A percentile compares a stretch with the other conserved stretches of the same genome.
Conservation (phyloP, 1,284 basidiomycete species). For the Trametes polyzona region DNA sequence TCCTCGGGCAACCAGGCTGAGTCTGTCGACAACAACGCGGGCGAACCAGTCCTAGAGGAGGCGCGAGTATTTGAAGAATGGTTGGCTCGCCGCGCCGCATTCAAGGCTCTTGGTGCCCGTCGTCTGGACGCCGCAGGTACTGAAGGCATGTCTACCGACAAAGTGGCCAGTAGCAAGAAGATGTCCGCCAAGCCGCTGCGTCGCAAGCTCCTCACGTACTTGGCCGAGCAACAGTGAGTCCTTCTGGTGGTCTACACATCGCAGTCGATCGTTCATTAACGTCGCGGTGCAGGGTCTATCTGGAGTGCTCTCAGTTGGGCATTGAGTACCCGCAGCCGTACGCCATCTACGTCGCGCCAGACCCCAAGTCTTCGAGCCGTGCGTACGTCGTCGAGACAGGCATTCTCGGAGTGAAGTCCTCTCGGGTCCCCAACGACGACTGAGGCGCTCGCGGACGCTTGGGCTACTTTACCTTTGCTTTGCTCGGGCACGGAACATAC, state of each 20-base stretch:
- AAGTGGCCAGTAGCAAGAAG: background rate
- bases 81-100: background rate
- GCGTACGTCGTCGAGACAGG: background rate
- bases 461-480: no score
- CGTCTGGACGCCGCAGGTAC: background rate
- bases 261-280: no score
- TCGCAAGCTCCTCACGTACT: conserved; percentile 1
- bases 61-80: background rate
- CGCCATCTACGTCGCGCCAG: background rate
- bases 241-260: no score
- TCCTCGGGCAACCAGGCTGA: background rate
- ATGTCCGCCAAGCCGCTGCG: background rate
- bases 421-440: no score
- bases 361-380: background rate
- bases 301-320: background rate
- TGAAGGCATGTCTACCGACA: background rate
- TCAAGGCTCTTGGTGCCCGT: background rate
- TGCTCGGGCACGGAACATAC: no score
- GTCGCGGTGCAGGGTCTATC: background rate
- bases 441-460: no score
- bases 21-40: background rate
- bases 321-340: background rate
- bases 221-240: background rate
- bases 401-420: no score
- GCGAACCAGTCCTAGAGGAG: background rate